phyloP scores from a whole-genome alignment of 2,329 filamentous ascomycete genomes.

The Paramyrothecium roridum region DNA sequence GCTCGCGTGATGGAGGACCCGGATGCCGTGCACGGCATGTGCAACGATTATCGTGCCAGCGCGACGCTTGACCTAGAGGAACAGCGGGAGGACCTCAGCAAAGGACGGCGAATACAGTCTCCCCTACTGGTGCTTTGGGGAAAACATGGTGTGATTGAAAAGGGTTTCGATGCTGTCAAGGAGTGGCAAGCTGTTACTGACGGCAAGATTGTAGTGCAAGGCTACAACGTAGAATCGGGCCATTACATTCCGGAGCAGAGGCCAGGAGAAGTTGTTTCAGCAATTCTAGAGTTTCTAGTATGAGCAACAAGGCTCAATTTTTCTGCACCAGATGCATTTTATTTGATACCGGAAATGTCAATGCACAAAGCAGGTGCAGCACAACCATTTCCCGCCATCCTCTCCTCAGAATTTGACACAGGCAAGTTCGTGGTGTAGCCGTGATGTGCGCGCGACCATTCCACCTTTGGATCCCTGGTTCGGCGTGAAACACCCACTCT shows the following conservation, averaged over 20 bases:
- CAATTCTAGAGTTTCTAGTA: conserved; percentile 36
- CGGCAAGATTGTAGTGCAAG: conserved; percentile 29
- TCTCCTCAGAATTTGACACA: no score
- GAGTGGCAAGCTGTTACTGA: conserved; percentile 49
- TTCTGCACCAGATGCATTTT: no score
- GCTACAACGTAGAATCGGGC: conserved; percentile 40
- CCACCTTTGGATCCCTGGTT: no score
- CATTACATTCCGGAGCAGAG: conserved; percentile 51
- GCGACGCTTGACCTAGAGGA: conserved; percentile 50
- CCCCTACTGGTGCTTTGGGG: conserved; percentile 51
- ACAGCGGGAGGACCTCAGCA: conserved; percentile 39
- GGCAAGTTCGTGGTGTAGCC: no score
- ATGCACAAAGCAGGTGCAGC: no score
- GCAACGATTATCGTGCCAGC: conserved; percentile 54
- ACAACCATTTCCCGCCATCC: no score
- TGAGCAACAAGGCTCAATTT: no score
- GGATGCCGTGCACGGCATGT: conserved; percentile 43
- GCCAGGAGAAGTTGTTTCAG: conserved; percentile 40
- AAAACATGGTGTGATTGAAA: conserved; percentile 43
- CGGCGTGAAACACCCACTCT: no score
- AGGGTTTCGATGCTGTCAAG: conserved; percentile 41
- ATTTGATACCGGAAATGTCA: no score
- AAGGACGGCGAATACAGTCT: conserved; percentile 38
- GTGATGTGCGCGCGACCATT: no score
- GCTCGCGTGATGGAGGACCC: conserved; percentile 35